These are phyloP conservation scores for Camelina laxa DNA, from an alignment of 345 rosid species.

Conservation along the genomic window DNA sequence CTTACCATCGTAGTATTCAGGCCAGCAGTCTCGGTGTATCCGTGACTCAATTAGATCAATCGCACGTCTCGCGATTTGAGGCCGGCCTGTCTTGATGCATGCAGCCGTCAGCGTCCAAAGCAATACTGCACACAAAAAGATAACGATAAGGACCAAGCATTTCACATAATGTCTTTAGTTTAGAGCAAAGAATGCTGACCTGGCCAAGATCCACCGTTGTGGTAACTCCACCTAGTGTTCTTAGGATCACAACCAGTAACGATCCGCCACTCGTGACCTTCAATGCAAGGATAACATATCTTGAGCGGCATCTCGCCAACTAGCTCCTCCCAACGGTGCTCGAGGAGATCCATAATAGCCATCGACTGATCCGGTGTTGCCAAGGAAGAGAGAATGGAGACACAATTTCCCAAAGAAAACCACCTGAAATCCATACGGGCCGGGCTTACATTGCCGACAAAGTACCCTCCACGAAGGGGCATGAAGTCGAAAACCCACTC, in stretches of 20 bases:
- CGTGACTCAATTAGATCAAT: slow-evolving; percentile 59
- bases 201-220: slow-evolving; percentile 79
- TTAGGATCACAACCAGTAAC: slow-evolving; percentile 72
- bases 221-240: slow-evolving; percentile 71
- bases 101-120: slow-evolving; percentile 72
- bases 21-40: slow-evolving; percentile 67
- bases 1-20: slow-evolving; percentile 73
- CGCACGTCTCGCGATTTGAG: slow-evolving; percentile 67
- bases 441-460: slow-evolving; percentile 76
- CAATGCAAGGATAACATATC: slow-evolving; percentile 63
- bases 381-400: slow-evolving; percentile 60
- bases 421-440: slow-evolving; percentile 79
- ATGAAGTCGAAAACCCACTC: slow-evolving; percentile 73
- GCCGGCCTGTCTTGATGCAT: slow-evolving; percentile 70
- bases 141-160: background rate
- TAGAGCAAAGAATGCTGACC: slow-evolving; percentile 43
- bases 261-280: slow-evolving; percentile 63
- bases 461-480: slow-evolving; percentile 71
- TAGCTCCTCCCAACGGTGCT: slow-evolving; percentile 67
- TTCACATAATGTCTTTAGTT: background rate
- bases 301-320: slow-evolving; percentile 73
- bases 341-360: slow-evolving; percentile 75
- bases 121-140: slow-evolving; percentile 50
- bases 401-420: slow-evolving; percentile 67
- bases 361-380: slow-evolving; percentile 69